Evolutionary conservation across 148 eudicot genomes (phyloP), one percentile per base, ranked within the genome.

Genomic region (Simmondsia chinensis): DNA sequence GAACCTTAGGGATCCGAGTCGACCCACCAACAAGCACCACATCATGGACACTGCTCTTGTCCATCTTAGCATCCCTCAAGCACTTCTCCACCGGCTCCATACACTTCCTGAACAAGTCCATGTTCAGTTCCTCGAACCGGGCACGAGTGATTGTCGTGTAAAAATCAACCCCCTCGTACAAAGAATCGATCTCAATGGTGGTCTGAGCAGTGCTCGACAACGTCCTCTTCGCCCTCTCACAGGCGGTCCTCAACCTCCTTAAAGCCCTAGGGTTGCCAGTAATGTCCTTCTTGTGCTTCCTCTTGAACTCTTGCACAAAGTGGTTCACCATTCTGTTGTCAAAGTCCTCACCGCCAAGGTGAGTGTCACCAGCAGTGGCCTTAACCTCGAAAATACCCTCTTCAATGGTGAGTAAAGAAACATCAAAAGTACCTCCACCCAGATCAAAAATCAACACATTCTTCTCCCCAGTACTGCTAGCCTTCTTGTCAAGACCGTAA

Each of bases 1-100:
- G 54, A 12, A 49, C 29, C 36, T 49, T 49, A 4, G 54, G 54
- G 3, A 49, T 49, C 17, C 54, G 22, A 2, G 26, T 49, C 16
- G 54, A 49, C 20, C 54, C 54, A 33, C 54, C 54, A 32, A 33
- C 41, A 4, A 49, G 42, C 5, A 49, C 54, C 20, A 49, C 30
- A 4, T 49, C 54, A 34, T 49, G 9, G 13, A 49, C 40, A 6
- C 14, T 29, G 2, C 2, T 2, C 54, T 49, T 49, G 23, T 22
- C 30, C 29, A 34, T 34, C 1, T 35, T 33, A 0, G 40, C 54
- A 34, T 49, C 39, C 30, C 16, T 20, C 28, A 47, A 47, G 21
- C 52, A 47, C 15, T 32, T 18, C 3, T 19, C 52, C 18, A 32
- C 39, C 2, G 36, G 26, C 2, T 47, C 5, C 10, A 47, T 31